phyloP scores from a whole-genome alignment of 495 filamentous ascomycete genomes.

The Trichoderma virens region DNA sequence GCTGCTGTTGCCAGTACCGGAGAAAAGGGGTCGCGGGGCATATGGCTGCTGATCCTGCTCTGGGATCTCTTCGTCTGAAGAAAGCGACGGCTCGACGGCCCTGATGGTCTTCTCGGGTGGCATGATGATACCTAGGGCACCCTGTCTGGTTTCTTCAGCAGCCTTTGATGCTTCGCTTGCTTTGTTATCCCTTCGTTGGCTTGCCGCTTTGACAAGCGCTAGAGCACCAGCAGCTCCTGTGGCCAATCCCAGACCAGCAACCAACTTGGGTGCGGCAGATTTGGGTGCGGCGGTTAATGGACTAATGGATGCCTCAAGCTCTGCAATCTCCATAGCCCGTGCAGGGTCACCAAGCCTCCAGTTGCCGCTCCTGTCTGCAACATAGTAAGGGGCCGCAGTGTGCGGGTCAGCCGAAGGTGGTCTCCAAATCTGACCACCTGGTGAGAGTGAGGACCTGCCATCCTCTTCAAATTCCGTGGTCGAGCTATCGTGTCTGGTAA shows the following conservation, averaged over 20 bases:
- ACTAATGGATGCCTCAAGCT: constrained; percentile 6
- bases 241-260: neutral
- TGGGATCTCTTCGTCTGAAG: constrained; percentile 1
- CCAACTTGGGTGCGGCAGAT: neutral
- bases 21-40: constrained; percentile 1
- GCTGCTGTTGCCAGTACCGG: neutral
- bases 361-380: constrained; percentile 38
- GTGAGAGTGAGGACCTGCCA: constrained; percentile 20
- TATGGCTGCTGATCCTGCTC: neutral
- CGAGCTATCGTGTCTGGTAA: constrained; percentile 28
- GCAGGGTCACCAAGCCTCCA: constrained; percentile 31
- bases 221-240: neutral
- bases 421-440: constrained; percentile 27
- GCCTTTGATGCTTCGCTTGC: neutral
- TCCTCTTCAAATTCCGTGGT: constrained; percentile 43
- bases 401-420: constrained; percentile 27
- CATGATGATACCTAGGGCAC: neutral
- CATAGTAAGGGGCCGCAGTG: constrained; percentile 31
- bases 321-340: constrained; percentile 14
- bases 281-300: neutral
- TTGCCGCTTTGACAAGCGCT: neutral
- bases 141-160: neutral
- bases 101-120: neutral
- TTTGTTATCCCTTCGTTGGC: neutral
- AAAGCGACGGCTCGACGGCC: neutral